Evolutionary conservation across 75 land plant genomes (phyloP).

Genomic region (Larix kaempferi): DNA sequence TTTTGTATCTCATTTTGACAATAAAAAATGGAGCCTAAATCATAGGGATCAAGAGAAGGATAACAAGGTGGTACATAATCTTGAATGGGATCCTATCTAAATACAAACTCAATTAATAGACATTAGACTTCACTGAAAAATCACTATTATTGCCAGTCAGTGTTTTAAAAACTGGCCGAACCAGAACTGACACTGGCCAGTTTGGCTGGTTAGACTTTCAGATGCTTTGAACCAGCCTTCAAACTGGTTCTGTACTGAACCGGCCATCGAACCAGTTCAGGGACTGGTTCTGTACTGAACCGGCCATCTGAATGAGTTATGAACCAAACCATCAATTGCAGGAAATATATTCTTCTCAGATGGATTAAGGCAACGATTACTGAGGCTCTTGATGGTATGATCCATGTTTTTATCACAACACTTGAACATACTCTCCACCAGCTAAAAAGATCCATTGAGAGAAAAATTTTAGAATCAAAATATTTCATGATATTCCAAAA

Average conservation of each 20-base stretch:
- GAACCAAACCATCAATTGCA: constrained; percentile 10
- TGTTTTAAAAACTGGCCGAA: not conserved
- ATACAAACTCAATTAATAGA: not conserved
- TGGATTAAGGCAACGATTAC: constrained; percentile 52
- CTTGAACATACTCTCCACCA: constrained; percentile 71
- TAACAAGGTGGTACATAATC: not conserved
- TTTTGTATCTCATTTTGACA: not conserved
- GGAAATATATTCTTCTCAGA: constrained; percentile 12
- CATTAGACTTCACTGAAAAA: not conserved
- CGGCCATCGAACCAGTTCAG: too few relatives aligned
- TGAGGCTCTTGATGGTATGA: constrained; percentile 79
- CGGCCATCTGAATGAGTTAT: constrained; percentile 22
- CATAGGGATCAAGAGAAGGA: not conserved
- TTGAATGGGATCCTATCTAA: not conserved
- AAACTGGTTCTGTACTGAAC: not conserved
- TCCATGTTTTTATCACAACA: constrained; percentile 82
- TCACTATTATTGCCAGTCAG: not conserved
- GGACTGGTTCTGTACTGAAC: too few relatives aligned
- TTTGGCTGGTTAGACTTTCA: not conserved
- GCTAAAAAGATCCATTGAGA: constrained; percentile 17
- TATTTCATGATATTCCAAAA: too few relatives aligned
- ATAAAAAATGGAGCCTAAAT: not conserved
- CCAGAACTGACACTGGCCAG: not conserved
- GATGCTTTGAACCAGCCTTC: not conserved
- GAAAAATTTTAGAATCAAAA: too few relatives aligned